Evolutionary conservation across 2,329 filamentous ascomycete species (phyloP).

Genomic region (Neofusicoccum cordaticola): DNA sequence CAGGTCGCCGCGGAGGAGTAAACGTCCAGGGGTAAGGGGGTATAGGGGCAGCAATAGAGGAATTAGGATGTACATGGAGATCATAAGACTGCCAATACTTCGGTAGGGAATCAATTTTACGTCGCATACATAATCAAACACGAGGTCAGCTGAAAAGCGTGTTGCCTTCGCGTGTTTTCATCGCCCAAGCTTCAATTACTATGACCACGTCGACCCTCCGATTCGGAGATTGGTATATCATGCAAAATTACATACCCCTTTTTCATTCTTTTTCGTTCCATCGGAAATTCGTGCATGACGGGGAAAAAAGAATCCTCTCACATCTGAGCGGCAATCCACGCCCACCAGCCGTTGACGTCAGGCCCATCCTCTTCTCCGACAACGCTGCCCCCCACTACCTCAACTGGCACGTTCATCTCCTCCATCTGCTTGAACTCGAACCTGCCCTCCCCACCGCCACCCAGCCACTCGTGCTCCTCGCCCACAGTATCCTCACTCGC

Average conservation of each 20-base stretch:
- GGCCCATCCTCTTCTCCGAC: constrained; percentile 59
- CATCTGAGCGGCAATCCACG: constrained; percentile 78
- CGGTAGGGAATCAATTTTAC: constrained; percentile 14
- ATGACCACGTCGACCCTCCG: constrained; percentile 1
- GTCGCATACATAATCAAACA: constrained; percentile 11
- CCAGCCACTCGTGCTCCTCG: constrained; percentile 67
- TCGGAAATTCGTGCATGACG: background rate
- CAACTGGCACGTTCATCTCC: constrained; percentile 76
- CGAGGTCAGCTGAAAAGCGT: background rate
- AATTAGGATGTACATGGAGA: constrained; percentile 17
- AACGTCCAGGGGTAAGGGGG: background rate
- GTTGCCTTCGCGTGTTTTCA: background rate
- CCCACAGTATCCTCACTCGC: constrained; percentile 60
- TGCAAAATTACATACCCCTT: constrained; percentile 5
- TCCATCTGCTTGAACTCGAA: constrained; percentile 82
- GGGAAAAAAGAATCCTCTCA: constrained; percentile 32
- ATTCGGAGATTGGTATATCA: constrained; percentile 13
- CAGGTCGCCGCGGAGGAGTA: constrained; percentile 69
- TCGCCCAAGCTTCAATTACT: constrained; percentile 1
- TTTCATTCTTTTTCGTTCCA: background rate
- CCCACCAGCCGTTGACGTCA: constrained; percentile 83
- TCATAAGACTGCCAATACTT: constrained; percentile 15
- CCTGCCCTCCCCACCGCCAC: constrained; percentile 70
- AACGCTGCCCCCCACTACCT: constrained; percentile 74
- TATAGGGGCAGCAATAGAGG: constrained; percentile 11